These are phyloP conservation scores for Thelonectria blattea DNA, from an alignment of 2,329 filamentous ascomycete species.

Conservation along the genomic window DNA sequence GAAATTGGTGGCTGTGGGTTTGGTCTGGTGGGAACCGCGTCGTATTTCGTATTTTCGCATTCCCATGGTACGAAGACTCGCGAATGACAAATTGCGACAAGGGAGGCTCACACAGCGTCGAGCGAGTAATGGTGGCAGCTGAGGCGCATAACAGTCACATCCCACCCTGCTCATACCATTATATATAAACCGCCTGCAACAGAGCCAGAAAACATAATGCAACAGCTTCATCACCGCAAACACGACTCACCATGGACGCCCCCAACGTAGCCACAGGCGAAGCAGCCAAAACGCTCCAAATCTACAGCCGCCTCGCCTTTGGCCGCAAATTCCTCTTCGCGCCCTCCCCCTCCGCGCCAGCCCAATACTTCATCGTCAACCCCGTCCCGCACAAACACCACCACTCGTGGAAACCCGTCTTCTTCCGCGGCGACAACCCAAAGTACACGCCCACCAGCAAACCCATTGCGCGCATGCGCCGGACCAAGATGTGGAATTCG, in stretches of 20 bases:
- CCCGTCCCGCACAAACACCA: constrained; percentile 27
- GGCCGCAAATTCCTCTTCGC: constrained; percentile 26
- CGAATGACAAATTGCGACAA: too few relatives aligned
- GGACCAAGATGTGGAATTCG: constrained; percentile 25
- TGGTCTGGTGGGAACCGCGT: neutral
- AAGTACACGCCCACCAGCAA: constrained; percentile 22
- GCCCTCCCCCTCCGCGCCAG: neutral
- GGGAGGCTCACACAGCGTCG: too few relatives aligned
- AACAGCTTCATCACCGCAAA: neutral
- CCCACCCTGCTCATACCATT: neutral
- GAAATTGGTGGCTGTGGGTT: neutral
- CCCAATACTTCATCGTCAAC: constrained; percentile 24
- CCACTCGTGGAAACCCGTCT: constrained; percentile 23
- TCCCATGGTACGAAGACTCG: neutral
- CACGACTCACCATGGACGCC: neutral
- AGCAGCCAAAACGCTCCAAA: constrained; percentile 11
- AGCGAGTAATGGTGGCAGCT: too few relatives aligned
- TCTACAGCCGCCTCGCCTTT: constrained; percentile 17
- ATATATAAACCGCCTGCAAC: neutral
- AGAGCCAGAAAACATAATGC: neutral
- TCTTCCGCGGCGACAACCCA: constrained; percentile 28
- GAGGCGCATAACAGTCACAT: too few relatives aligned
- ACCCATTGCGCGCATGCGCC: constrained; percentile 14
- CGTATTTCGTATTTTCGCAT: neutral
- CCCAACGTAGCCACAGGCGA: neutral